Evolutionary conservation across 495 filamentous ascomycete species (phyloP), one percentile per base, ranked within the genome.

Genomic region (Trichoderma erinaceum): DNA sequence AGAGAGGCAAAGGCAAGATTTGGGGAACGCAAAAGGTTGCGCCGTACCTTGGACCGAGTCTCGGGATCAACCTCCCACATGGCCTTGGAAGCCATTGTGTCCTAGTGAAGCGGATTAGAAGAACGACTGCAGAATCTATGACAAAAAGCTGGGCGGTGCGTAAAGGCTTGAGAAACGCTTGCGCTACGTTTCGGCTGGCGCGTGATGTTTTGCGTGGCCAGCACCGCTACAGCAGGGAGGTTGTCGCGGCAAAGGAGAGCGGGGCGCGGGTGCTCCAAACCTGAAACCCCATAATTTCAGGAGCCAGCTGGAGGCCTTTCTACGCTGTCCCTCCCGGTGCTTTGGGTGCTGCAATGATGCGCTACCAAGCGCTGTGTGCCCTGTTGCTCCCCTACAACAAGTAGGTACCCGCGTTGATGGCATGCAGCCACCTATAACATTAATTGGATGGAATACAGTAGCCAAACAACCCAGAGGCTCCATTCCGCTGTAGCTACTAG

Each of bases 51-150:
- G 72, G 87, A 89, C 79, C 90, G 87, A 43, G 93, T 97, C 81
- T 97, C 93, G 23, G 94, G 93, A 79, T 98, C 94, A 70, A 98
- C 93, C 78, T 98, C 94, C 94, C 94, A 98, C 91, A 96, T 93
- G 74, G 79, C 83, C 68, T 81, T 83, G 66, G 81, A 77, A 43
- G 79, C 76, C 80, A 82, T 82, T 64, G 70, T 63, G 69, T 67
- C 29, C 23, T 3, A 25, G 27, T 13, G 25, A 32, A 32, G 2
- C 16, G 16, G 12, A 32, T 15, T 1, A 12, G 7, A 35, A 21
- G 1, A 61, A 25, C 23, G 25, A 21, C 10, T 61, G 56, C 27
- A 13, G 12, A 48, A 21, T 16, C 21, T 56, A n/a, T 56, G 50
- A 0, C 56, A 61, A 61, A 61, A 18, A 32, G 6, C 27, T 15